A percentile compares a stretch with the other conserved stretches of the same genome.
Evolutionary conservation across 83 land plant species (phyloP).

Genomic region (Isoetes engelmannii): DNA sequence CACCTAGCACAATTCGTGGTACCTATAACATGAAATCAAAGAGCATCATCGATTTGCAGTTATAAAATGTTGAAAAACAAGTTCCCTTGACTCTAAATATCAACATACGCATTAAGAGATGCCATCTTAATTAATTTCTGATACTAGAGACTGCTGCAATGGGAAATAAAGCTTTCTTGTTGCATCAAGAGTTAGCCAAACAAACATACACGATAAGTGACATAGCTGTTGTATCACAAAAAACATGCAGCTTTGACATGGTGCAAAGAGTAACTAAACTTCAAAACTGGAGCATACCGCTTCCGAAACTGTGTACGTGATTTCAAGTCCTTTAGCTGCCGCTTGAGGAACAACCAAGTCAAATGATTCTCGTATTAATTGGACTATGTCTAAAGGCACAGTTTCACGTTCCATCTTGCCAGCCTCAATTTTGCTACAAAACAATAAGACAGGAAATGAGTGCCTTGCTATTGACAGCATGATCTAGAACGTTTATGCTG

Average conservation of each 20-base stretch:
- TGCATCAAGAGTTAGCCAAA: no score
- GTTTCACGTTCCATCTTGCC: constrained; percentile 18
- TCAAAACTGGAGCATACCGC: neutral
- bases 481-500: neutral
- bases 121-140: no score
- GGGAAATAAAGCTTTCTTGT: no score
- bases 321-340: constrained; percentile 19
- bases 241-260: no score
- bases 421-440: constrained; percentile 20
- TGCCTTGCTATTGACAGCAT: neutral
- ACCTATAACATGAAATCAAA: neutral
- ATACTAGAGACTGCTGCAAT: no score
- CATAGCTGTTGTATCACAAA: no score
- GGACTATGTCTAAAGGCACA: constrained; percentile 6
- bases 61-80: no score
- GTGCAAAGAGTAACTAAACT: no score
- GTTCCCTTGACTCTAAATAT: no score
- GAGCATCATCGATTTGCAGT: no score
- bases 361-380: constrained; percentile 16
- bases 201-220: no score
- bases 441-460: neutral
- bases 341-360: constrained; percentile 16
- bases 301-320: constrained; percentile 1
- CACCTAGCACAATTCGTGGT: neutral
- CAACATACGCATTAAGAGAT: no score